Conservation (phyloP, 257 asterid species). For the Agastache rugosa region DNA sequence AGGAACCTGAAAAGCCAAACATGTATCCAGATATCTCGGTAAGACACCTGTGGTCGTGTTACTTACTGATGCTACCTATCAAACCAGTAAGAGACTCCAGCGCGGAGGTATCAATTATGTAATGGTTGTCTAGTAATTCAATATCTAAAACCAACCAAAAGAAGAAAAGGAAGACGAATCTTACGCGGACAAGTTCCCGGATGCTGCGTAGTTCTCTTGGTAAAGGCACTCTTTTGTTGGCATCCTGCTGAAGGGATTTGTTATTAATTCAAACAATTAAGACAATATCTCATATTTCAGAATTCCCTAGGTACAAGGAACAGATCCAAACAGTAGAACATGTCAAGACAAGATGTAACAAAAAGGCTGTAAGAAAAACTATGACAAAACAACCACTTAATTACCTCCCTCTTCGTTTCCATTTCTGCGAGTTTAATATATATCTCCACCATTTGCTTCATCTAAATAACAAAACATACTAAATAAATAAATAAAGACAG, state of each 20-base stretch:
- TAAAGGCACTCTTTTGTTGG: slow-evolving; percentile 76
- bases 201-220: slow-evolving; percentile 94
- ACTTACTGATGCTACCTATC: slow-evolving; percentile 21
- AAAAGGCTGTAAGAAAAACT: slow-evolving; percentile 27
- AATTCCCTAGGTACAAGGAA: slow-evolving; percentile 26
- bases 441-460: slow-evolving; percentile 98
- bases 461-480: slow-evolving; percentile 53
- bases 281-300: slow-evolving; percentile 20
- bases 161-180: slow-evolving; percentile 41
- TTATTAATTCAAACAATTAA: slow-evolving; percentile 35
- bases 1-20: slow-evolving; percentile 77
- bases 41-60: slow-evolving; percentile 20
- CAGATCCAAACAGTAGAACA: not conserved
- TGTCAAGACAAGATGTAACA: slow-evolving; percentile 21
- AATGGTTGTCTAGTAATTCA: not conserved
- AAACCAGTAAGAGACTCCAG: slow-evolving; percentile 21
- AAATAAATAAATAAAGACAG: slow-evolving; percentile 25
- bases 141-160: slow-evolving; percentile 30
- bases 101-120: slow-evolving; percentile 13
- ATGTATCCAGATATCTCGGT: slow-evolving; percentile 38
- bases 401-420: slow-evolving; percentile 95
- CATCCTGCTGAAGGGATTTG: slow-evolving; percentile 66
- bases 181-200: slow-evolving; percentile 90
- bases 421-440: slow-evolving; percentile 97
- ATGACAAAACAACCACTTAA: slow-evolving; percentile 30